A percentile compares a stretch with the other conserved stretches of the same genome.
These are phyloP conservation scores for Massarina eburnea DNA, from an alignment of 2,329 filamentous ascomycete species.

Conservation along the genomic window DNA sequence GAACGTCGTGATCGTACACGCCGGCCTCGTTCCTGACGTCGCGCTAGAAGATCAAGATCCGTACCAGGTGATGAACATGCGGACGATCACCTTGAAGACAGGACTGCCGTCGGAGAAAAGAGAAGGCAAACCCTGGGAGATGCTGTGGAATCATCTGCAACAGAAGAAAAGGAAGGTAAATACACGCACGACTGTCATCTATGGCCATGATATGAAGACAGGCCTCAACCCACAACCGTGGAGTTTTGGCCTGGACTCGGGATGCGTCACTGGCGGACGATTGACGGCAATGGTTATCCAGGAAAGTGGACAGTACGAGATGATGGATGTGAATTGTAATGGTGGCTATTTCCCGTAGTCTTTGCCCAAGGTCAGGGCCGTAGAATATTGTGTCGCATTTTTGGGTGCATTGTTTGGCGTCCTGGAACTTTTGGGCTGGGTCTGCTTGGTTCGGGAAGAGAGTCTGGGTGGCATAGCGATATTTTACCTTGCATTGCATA, in stretches of 20 bases:
- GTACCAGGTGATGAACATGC: slow-evolving; percentile 88
- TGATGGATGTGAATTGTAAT: slow-evolving; percentile 46
- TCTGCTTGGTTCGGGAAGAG: no score
- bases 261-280: slow-evolving; percentile 73
- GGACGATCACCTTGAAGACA: slow-evolving; percentile 68
- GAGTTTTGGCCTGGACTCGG: slow-evolving; percentile 82
- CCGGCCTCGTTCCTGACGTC: slow-evolving; percentile 77
- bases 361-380: not conserved
- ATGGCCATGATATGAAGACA: slow-evolving; percentile 66
- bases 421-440: not conserved
- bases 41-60: slow-evolving; percentile 72
- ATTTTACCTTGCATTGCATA: no score
- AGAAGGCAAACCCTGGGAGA: slow-evolving; percentile 67
- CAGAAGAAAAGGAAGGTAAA: slow-evolving; percentile 30
- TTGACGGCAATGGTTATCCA: slow-evolving; percentile 79
- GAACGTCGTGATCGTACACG: slow-evolving; percentile 78
- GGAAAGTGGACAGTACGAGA: slow-evolving; percentile 43
- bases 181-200: slow-evolving; percentile 65
- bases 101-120: slow-evolving; percentile 57
- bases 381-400: not conserved
- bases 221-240: slow-evolving; percentile 70
- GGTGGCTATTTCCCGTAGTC: slow-evolving; percentile 1
- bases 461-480: no score
- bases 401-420: not conserved
- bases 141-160: slow-evolving; percentile 55